A percentile compares a stretch with the other conserved stretches of the same genome.
Evolutionary conservation across 495 filamentous ascomycete genomes (phyloP).

Genomic region (Penicillium riverlandense): DNA sequence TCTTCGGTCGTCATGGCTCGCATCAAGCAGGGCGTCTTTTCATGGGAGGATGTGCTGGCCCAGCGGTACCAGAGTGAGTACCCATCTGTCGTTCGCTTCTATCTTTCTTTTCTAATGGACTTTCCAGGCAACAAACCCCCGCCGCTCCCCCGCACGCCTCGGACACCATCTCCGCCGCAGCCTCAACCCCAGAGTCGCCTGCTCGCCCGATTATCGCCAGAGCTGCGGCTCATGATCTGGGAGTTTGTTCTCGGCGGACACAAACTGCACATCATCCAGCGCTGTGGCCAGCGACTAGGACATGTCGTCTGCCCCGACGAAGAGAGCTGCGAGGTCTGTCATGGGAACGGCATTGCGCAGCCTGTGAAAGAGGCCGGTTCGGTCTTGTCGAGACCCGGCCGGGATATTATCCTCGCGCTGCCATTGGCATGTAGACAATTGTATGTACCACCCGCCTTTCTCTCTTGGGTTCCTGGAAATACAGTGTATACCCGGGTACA

Average conservation of each 20-base stretch:
- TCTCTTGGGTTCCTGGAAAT: not conserved
- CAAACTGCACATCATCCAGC: slow-evolving; percentile 37
- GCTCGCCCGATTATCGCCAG: slow-evolving; percentile 34
- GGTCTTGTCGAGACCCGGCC: not conserved
- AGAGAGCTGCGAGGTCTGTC: slow-evolving; percentile 31
- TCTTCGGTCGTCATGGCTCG: slow-evolving; percentile 23
- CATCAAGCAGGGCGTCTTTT: slow-evolving; percentile 36
- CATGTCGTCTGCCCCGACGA: slow-evolving; percentile 27
- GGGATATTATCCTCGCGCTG: slow-evolving; percentile 8
- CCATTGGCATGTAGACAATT: slow-evolving; percentile 20
- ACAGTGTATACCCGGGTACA: not conserved
- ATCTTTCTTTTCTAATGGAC: not conserved
- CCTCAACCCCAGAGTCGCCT: slow-evolving; percentile 26
- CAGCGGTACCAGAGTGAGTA: slow-evolving; percentile 39
- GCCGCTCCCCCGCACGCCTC: slow-evolving; percentile 15
- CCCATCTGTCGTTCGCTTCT: not conserved
- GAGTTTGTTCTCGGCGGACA: slow-evolving; percentile 26
- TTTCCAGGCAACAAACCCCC: slow-evolving; percentile 32
- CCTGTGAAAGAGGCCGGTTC: slow-evolving; percentile 11
- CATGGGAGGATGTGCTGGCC: slow-evolving; percentile 41
- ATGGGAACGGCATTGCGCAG: slow-evolving; percentile 22
- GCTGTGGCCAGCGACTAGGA: slow-evolving; percentile 23
- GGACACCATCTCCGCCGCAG: slow-evolving; percentile 2
- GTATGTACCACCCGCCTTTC: slow-evolving; percentile 2
- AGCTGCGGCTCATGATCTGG: slow-evolving; percentile 43